Evolutionary conservation across 257 asterid genomes (phyloP).

Genomic region (Craterostigma plantagineum): DNA sequence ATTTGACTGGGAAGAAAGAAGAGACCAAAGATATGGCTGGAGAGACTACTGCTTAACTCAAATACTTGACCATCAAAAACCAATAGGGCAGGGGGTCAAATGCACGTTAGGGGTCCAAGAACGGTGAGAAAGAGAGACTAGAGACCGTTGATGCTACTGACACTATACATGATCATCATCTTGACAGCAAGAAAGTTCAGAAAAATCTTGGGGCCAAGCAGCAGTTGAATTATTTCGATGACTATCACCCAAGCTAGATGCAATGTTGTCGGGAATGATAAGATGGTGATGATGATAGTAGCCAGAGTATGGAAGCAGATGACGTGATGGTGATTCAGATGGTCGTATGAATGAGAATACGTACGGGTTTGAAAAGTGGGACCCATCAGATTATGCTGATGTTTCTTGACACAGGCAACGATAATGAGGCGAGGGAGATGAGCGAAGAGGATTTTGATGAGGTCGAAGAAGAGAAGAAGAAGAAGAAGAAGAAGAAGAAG

Average conservation of each 20-base stretch:
- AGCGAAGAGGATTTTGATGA: conserved; percentile 62
- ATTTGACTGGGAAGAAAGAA: conserved; percentile 50
- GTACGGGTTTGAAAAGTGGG: conserved; percentile 26
- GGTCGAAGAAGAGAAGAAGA: too few relatives aligned
- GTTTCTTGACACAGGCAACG: conserved; percentile 19
- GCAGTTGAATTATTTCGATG: too few relatives aligned
- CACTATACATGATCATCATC: too few relatives aligned
- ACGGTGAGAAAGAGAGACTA: too few relatives aligned
- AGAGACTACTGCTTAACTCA: background rate
- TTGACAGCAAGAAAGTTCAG: conserved; percentile 14
- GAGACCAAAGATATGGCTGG: conserved; percentile 20
- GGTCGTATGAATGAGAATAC: conserved; percentile 18
- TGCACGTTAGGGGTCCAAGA: too few relatives aligned
- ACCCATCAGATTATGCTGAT: conserved; percentile 10
- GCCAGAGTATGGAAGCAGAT: conserved; percentile 38
- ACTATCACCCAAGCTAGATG: conserved; percentile 6
- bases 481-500: conserved; percentile 26
- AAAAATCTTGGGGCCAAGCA: too few relatives aligned
- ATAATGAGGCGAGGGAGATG: conserved; percentile 25
- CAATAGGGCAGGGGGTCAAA: too few relatives aligned
- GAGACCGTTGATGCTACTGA: too few relatives aligned
- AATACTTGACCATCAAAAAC: background rate
- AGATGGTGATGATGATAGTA: conserved; percentile 21
- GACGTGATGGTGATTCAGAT: conserved; percentile 36
- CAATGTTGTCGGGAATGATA: conserved; percentile 1